phyloP scores from a whole-genome alignment of 2,329 filamentous ascomycete species.

The Beauveria australis region DNA sequence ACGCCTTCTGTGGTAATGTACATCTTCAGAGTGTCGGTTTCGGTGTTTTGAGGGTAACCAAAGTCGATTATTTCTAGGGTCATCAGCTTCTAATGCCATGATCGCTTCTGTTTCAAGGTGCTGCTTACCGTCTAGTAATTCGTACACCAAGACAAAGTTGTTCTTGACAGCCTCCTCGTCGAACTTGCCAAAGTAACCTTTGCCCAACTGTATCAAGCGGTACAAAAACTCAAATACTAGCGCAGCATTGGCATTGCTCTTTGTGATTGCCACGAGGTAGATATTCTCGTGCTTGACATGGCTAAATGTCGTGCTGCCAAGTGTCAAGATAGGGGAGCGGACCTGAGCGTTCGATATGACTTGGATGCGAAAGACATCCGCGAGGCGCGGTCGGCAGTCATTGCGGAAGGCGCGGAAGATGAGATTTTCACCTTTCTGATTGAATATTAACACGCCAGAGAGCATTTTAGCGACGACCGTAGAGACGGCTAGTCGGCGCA shows the following conservation, averaged over 20 bases:
- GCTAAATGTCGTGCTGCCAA: constrained; percentile 96
- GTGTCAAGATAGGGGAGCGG: constrained; percentile 90
- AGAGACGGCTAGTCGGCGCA: not conserved
- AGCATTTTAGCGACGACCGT: constrained; percentile 53
- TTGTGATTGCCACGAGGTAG: constrained; percentile 93
- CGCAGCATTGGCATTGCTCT: constrained; percentile 98
- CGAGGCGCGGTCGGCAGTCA: constrained; percentile 92
- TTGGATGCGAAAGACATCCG: constrained; percentile 98
- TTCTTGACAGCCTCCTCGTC: constrained; percentile 99
- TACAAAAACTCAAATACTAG: constrained; percentile 98
- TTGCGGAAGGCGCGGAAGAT: constrained; percentile 99
- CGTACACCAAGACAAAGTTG: constrained; percentile 98
- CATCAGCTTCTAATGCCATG: not conserved
- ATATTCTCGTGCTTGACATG: constrained; percentile 99
- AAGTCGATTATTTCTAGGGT: constrained; percentile 89
- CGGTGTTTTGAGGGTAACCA: constrained; percentile 97
- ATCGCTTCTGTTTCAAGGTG: no score
- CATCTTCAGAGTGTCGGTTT: constrained; percentile 98
- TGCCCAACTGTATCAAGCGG: constrained; percentile 78
- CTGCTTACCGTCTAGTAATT: constrained; percentile 73
- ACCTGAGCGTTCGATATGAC: constrained; percentile 98
- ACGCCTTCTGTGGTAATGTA: constrained; percentile 99
- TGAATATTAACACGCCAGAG: constrained; percentile 95
- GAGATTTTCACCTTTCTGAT: constrained; percentile 98
- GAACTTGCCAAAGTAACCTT: constrained; percentile 97